Percentiles rank a stretch among this genome's conserved stretches.
These are phyloP conservation scores for Lunasporangiospora selenospora DNA, from an alignment of 192 early-diverging fungal genomes.

Conservation along the genomic window DNA sequence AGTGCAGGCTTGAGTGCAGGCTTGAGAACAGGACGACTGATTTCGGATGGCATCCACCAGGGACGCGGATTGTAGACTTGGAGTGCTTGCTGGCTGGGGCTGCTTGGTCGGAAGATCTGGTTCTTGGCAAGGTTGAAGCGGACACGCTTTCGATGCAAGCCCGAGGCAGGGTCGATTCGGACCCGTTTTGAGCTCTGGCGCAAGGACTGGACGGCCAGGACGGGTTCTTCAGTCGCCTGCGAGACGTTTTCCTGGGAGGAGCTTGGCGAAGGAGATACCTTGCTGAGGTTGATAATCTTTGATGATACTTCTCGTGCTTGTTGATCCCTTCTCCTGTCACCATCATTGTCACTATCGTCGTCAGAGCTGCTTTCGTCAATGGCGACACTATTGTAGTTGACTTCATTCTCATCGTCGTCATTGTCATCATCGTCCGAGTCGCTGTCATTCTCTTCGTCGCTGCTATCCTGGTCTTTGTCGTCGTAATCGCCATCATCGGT, in stretches of 20 bases:
- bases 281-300: no score
- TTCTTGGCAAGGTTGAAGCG: conserved; percentile 35
- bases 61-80: not conserved
- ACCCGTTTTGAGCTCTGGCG: not conserved
- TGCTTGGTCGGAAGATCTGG: conserved; percentile 2
- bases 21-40: no score
- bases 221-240: not conserved
- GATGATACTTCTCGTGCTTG: no score
- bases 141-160: conserved; percentile 2
- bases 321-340: not conserved
- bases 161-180: not conserved
- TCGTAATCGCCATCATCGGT: not conserved
- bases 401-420: not conserved
- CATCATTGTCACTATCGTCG: not conserved
- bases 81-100: conserved; percentile 5
- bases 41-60: no score
- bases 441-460: no score
- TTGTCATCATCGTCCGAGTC: conserved; percentile 8
- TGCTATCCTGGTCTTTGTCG: not conserved
- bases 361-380: conserved; percentile 3
- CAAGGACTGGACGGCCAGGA: not conserved
- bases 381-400: not conserved
- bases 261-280: conserved; percentile 11
- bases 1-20: no score
- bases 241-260: conserved; percentile 26